Conservation (phyloP, 331 rosid genomes). For the Malus hybrid region DNA sequence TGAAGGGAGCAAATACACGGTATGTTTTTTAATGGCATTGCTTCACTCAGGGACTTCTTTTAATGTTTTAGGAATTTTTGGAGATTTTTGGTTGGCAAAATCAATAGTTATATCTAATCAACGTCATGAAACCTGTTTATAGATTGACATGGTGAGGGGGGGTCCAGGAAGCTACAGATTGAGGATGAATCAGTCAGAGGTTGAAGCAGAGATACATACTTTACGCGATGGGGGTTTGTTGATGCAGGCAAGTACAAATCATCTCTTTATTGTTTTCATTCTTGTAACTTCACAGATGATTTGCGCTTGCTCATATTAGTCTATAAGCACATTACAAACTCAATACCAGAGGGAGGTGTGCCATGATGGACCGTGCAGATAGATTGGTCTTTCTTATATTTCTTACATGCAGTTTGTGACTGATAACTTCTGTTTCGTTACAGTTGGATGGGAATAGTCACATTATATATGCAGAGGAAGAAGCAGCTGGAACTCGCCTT, state of each 20-base stretch:
- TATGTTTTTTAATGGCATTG: constrained; percentile 21
- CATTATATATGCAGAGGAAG: constrained; percentile 97
- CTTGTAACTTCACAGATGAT: not conserved
- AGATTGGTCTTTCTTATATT: too few species aligned
- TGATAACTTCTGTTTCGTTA: constrained; percentile 17
- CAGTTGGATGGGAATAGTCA: constrained; percentile 99
- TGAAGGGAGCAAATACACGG: constrained; percentile 97
- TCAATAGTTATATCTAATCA: constrained; percentile 19
- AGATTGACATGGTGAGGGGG: constrained; percentile 90
- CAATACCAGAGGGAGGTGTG: too few species aligned
- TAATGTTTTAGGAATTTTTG: constrained; percentile 5
- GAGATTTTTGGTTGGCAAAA: constrained; percentile 11
- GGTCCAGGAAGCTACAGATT: constrained; percentile 88
- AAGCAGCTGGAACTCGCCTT: constrained; percentile 99
- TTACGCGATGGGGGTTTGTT: constrained; percentile 98
- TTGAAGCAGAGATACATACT: constrained; percentile 97
- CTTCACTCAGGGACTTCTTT: constrained; percentile 13
- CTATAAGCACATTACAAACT: not conserved
- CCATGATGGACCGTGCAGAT: too few species aligned
- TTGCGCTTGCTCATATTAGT: not conserved
- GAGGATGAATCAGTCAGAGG: constrained; percentile 69
- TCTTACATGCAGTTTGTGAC: constrained; percentile 5
- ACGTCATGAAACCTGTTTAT: constrained; percentile 26
- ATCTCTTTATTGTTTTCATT: not conserved
- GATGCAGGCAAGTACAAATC: constrained; percentile 82